Evolutionary conservation across 345 rosid genomes (phyloP), one percentile per base, ranked within the genome.

Genomic region (Mangifera indica): DNA sequence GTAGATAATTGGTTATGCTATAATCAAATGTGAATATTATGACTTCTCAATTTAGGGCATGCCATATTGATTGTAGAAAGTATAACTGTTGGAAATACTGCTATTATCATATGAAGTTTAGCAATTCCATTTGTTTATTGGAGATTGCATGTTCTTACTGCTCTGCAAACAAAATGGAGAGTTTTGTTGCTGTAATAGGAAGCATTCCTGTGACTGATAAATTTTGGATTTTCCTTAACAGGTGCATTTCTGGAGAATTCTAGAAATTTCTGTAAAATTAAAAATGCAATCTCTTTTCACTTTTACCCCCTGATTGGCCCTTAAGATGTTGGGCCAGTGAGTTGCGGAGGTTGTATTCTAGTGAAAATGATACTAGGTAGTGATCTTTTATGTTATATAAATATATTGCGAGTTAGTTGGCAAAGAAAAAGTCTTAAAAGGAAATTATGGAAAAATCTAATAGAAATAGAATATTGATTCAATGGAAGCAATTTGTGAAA

Each of bases 381-480:
- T 14, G 10, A 10, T 14, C n/a, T 64, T 45, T 24, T 22, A 46
- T 65, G 13, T 45, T 3, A 14, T 55, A 6, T 37, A 34, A 54
- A 37, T 32, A 20, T 37, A 40, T 56, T 45, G 17, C 56, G 10
- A 37, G 42, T 24, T 44, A 14, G 15, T 24, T 7, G 10, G 45
- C 4, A 32, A 52, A 10, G 8, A 59, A 67, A 12, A 34, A 32
- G 29, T 67, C 17, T 6, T 6, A 37, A 1, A 7, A 11, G 9
- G 9, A 29, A 26, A 52, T 25, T n/a, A 67, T 18, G 45, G n/a
- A 67, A 32, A 51, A 66, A 25, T 29, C 4, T 8, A 32, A 55
- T 56, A 53, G 72, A 69, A 24, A 69, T 17, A 42, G 25, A 44
- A 57, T 10, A 44, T 24, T 37, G 63, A 57, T 25, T 37, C 52